Evolutionary conservation across 768 basidiomycete species (phyloP).

Genomic region (Russula virescens): DNA sequence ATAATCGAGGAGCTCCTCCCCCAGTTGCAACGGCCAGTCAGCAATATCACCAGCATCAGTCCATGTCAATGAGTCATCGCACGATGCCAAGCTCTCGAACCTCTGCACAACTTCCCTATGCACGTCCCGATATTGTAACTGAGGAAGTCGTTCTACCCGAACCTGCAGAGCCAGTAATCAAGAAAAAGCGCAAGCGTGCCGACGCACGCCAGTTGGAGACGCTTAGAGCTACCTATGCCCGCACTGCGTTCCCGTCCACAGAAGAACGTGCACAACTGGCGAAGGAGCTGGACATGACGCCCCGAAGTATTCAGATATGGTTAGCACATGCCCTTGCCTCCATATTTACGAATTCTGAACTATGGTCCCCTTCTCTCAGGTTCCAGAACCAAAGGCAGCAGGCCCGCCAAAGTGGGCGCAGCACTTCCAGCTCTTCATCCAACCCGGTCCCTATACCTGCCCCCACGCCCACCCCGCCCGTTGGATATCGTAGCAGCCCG

Average conservation of each 20-base stretch:
- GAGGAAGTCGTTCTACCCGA: conserved; percentile 24
- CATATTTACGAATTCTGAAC: background rate
- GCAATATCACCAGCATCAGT: conserved; percentile 23
- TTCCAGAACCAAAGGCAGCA: conserved; percentile 24
- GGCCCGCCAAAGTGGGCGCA: conserved; percentile 19
- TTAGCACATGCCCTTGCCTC: conserved; percentile 31
- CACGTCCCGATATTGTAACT: conserved; percentile 33
- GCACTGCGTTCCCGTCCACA: conserved; percentile 84
- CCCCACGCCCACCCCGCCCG: conserved; percentile 3
- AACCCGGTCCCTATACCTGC: background rate
- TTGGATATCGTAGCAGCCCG: background rate
- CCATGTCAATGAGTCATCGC: conserved; percentile 29
- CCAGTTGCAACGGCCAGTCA: conserved; percentile 18
- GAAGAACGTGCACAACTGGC: conserved; percentile 78
- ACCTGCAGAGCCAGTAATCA: conserved; percentile 58
- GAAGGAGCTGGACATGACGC: conserved; percentile 73
- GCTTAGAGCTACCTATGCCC: conserved; percentile 71
- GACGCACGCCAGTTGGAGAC: conserved; percentile 75
- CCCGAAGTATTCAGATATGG: conserved; percentile 86
- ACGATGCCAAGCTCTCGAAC: conserved; percentile 24
- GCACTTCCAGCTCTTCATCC: background rate
- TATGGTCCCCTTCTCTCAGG: conserved; percentile 5
- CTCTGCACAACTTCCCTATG: conserved; percentile 45
- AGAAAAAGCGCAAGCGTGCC: conserved; percentile 85
- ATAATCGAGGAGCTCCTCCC: conserved; percentile 21